phyloP scores from a whole-genome alignment of 2,329 filamentous ascomycete species.

The Penicillium sp. region DNA sequence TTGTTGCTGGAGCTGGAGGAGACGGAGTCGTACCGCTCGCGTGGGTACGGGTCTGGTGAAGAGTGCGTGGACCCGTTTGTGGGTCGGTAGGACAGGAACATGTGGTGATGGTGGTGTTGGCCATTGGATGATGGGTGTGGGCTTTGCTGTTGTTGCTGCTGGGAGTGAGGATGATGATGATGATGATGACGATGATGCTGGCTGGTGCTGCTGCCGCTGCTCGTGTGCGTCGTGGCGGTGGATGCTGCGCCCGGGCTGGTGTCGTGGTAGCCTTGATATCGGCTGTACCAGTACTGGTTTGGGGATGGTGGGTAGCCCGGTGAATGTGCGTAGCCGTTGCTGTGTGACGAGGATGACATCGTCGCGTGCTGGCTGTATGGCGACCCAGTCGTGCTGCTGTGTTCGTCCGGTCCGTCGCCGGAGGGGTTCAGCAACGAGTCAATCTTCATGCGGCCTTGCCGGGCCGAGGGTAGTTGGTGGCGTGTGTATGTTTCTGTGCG shows the following conservation, averaged over 20 bases:
- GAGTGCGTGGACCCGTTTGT: constrained; percentile 31
- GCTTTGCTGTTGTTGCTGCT: not conserved
- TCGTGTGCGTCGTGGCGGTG: constrained; percentile 19
- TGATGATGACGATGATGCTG: constrained; percentile 13
- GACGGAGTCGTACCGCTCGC: constrained; percentile 45
- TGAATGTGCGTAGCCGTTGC: constrained; percentile 25
- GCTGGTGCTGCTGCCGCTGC: constrained; percentile 14
- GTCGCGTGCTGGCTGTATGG: constrained; percentile 21
- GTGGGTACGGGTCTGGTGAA: constrained; percentile 38
- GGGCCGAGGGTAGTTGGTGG: constrained; percentile 23
- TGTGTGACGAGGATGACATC: constrained; percentile 16
- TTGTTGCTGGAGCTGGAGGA: constrained; percentile 42
- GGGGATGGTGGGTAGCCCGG: constrained; percentile 34
- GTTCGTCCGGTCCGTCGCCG: constrained; percentile 10
- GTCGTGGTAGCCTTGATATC: constrained; percentile 26
- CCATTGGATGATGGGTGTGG: not conserved
- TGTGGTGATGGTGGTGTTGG: constrained; percentile 29
- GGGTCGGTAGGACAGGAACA: constrained; percentile 30
- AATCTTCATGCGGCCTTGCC: constrained; percentile 37
- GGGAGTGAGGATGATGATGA: not conserved
- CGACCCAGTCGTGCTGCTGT: constrained; percentile 16
- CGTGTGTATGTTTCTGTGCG: constrained; percentile 19
- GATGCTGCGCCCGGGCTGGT: constrained; percentile 20
- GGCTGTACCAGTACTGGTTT: constrained; percentile 29
- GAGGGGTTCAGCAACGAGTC: constrained; percentile 35